A percentile compares a stretch with the other conserved stretches of the same genome.
Evolutionary conservation across 148 eudicot species (phyloP).

Genomic region (Cornus suecica): DNA sequence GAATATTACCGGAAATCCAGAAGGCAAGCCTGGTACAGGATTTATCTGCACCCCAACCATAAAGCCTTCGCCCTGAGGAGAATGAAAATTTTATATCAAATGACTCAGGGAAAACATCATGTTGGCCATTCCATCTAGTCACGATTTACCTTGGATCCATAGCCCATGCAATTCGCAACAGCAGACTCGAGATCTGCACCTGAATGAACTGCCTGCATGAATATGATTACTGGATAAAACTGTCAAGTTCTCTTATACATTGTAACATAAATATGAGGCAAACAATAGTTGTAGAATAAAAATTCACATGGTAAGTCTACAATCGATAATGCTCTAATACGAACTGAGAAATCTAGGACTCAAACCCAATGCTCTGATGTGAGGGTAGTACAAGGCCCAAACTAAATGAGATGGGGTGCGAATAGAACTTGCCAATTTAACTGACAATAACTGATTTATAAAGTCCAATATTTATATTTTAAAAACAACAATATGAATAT

Average conservation of each 20-base stretch:
- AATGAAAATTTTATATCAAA: constrained; percentile 16
- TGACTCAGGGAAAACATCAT: constrained; percentile 12
- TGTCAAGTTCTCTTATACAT: constrained; percentile 1
- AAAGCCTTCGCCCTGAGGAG: constrained; percentile 88
- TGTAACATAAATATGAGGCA: not conserved
- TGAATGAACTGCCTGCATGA: constrained; percentile 92
- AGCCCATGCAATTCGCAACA: constrained; percentile 87
- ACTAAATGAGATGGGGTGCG: no score
- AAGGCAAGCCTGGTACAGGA: constrained; percentile 86
- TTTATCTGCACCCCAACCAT: constrained; percentile 98
- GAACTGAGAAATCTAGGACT: no score
- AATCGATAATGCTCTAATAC: no score
- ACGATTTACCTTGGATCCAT: constrained; percentile 63
- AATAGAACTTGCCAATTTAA: no score
- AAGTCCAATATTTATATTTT: no score
- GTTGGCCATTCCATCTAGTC: constrained; percentile 2
- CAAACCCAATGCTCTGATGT: no score
- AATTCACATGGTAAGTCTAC: no score
- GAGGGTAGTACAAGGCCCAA: no score
- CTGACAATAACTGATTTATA: no score
- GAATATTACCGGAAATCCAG: constrained; percentile 69
- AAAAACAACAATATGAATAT: no score
- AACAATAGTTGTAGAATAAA: no score
- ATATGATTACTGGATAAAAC: not conserved
- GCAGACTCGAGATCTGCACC: constrained; percentile 99